Percentiles rank a stretch among this genome's conserved stretches.
Conservation (phyloP, 768 basidiomycete genomes). For the Clathrus columnatus region DNA sequence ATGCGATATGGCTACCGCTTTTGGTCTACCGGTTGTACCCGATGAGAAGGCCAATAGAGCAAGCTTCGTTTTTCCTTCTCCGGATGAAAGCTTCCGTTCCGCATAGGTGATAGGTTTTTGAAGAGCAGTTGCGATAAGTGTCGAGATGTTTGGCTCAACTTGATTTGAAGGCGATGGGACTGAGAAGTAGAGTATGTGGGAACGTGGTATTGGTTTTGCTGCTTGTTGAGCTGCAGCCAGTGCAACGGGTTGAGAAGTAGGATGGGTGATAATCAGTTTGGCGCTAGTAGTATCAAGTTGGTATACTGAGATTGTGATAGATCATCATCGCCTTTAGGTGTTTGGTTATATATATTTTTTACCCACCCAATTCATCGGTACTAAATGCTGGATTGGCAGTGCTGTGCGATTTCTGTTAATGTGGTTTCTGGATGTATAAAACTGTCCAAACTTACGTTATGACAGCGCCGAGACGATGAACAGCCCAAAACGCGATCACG, state of each 20-base stretch:
- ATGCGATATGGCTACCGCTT: slow-evolving; percentile 58
- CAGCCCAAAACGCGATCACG: slow-evolving; percentile 49
- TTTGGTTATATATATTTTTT: not conserved
- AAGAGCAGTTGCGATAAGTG: slow-evolving; percentile 42
- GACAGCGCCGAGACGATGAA: slow-evolving; percentile 22
- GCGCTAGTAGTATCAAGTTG: slow-evolving; percentile 44
- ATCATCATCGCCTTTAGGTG: not conserved
- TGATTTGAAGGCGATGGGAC: not conserved
- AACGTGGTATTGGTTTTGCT: slow-evolving; percentile 30
- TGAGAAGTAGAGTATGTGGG: slow-evolving; percentile 2
- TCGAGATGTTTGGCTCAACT: slow-evolving; percentile 30
- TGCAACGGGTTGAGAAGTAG: slow-evolving; percentile 40
- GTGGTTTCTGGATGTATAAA: too few relatives aligned
- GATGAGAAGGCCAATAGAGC: slow-evolving; percentile 69
- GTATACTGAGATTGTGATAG: slow-evolving; percentile 20
- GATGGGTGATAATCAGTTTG: slow-evolving; percentile 33
- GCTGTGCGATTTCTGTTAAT: too few relatives aligned
- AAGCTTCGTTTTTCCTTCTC: slow-evolving; percentile 61
- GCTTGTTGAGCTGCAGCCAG: slow-evolving; percentile 29
- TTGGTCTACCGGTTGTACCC: slow-evolving; percentile 68
- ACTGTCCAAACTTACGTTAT: not conserved
- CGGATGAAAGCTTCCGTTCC: slow-evolving; percentile 42
- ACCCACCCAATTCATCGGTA: slow-evolving; percentile 4
- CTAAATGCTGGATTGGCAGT: slow-evolving; percentile 4
- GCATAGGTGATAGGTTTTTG: slow-evolving; percentile 29